Evolutionary conservation across 768 basidiomycete species (phyloP).

Genomic region (Kwoniella pini): DNA sequence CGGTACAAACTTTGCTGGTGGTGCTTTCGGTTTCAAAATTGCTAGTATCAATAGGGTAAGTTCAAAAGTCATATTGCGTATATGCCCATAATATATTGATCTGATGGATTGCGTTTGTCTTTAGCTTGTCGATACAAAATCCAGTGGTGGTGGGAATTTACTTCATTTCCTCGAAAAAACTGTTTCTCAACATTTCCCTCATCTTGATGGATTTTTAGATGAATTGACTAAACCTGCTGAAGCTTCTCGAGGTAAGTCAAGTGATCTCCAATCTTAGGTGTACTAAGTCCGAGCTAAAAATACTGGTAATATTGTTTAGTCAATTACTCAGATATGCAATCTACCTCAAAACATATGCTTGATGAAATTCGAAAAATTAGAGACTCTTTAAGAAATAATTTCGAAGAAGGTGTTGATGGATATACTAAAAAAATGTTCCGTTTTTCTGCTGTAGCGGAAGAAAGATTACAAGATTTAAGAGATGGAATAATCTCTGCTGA

Average conservation of each 20-base stretch:
- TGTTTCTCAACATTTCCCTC: conserved; percentile 79
- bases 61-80: not conserved
- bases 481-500: conserved; percentile 88
- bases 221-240: conserved; percentile 87
- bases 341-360: conserved; percentile 67
- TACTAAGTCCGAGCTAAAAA: not conserved
- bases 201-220: conserved; percentile 82
- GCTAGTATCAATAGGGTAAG: conserved; percentile 94
- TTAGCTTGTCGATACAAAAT: conserved; percentile 99
- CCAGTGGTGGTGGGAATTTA: conserved; percentile 87
- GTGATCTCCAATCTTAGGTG: not conserved
- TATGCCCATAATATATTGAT: not conserved
- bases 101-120: not conserved
- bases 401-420: conserved; percentile 72
- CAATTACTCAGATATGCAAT: conserved; percentile 36
- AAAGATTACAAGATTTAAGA: conserved; percentile 74
- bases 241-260: conserved; percentile 77
- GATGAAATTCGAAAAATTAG: conserved; percentile 79
- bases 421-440: conserved; percentile 91
- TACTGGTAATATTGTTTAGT: conserved; percentile 19
- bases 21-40: conserved; percentile 94
- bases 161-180: conserved; percentile 92
- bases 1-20: conserved; percentile 90
- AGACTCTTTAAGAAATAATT: conserved; percentile 76
- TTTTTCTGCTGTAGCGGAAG: conserved; percentile 74